Evolutionary conservation across 805 yeast genomes (phyloP).

Genomic region (Candida loeiensis): DNA sequence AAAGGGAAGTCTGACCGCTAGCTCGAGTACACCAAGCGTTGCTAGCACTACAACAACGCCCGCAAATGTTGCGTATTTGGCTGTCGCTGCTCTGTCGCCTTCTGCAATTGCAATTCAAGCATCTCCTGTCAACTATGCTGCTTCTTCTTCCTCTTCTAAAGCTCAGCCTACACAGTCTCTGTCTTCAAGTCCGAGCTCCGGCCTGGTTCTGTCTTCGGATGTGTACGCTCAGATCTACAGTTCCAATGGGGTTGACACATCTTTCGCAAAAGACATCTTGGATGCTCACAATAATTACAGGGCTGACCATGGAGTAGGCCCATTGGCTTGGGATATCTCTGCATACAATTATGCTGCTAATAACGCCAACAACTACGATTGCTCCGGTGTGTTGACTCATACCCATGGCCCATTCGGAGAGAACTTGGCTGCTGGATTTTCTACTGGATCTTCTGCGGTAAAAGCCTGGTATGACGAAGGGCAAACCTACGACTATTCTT

Average conservation of each 20-base stretch:
- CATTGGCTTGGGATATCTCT: constrained; percentile 29
- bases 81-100: constrained; percentile 2
- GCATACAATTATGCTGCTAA: constrained; percentile 33
- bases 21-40: not conserved
- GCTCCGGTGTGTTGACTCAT: constrained; percentile 36
- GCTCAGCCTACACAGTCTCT: constrained; percentile 12
- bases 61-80: constrained; percentile 8
- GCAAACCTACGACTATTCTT: constrained; percentile 20
- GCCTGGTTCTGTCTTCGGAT: constrained; percentile 7
- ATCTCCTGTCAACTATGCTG: constrained; percentile 6
- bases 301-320: constrained; percentile 27
- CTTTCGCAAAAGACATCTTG: constrained; percentile 29
- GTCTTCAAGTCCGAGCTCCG: constrained; percentile 3
- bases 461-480: constrained; percentile 38
- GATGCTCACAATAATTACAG: constrained; percentile 34
- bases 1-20: constrained; percentile 1
- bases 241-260: constrained; percentile 22
- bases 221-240: constrained; percentile 17
- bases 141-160: constrained; percentile 1
- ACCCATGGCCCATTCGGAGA: constrained; percentile 37
- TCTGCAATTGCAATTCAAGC: constrained; percentile 6
- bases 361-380: constrained; percentile 34
- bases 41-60: constrained; percentile 9
- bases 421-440: constrained; percentile 36
- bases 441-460: constrained; percentile 27